A percentile compares a stretch with the other conserved stretches of the same genome.
Conservation (phyloP, 2,329 filamentous ascomycete genomes). For the Cladophialophora bantiana region DNA sequence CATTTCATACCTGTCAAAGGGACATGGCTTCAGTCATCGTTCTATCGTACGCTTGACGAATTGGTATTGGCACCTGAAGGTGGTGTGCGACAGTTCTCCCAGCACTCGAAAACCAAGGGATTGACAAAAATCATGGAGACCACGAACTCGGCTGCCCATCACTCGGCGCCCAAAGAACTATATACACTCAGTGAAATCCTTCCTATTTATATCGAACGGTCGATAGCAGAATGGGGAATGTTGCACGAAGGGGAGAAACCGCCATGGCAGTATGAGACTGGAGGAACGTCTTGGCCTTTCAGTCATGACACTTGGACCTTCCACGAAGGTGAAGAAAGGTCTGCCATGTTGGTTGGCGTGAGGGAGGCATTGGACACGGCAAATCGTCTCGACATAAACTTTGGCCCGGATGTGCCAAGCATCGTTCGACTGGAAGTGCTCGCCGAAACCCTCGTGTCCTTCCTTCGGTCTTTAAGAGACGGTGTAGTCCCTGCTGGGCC, state of each 20-base stretch:
- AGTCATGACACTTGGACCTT: slow-evolving; percentile 58
- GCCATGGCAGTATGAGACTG: slow-evolving; percentile 61
- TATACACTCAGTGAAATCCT: slow-evolving; percentile 87
- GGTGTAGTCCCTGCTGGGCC: slow-evolving; percentile 75
- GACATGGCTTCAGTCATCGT: slow-evolving; percentile 79
- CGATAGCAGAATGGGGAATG: slow-evolving; percentile 70
- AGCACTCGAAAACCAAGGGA: slow-evolving; percentile 53
- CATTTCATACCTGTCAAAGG: slow-evolving; percentile 87
- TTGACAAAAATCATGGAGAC: slow-evolving; percentile 26
- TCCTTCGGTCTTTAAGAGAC: slow-evolving; percentile 76
- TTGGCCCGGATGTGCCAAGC: slow-evolving; percentile 69
- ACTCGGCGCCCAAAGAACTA: slow-evolving; percentile 85
- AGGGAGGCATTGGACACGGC: slow-evolving; percentile 77
- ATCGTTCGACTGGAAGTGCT: slow-evolving; percentile 77
- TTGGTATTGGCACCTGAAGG: slow-evolving; percentile 82
- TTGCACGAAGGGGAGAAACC: slow-evolving; percentile 53
- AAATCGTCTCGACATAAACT: slow-evolving; percentile 63
- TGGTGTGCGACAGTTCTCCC: slow-evolving; percentile 71
- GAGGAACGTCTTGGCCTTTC: slow-evolving; percentile 65
- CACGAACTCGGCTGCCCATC: slow-evolving; percentile 50
- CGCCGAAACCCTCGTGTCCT: slow-evolving; percentile 73
- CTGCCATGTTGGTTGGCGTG: slow-evolving; percentile 53
- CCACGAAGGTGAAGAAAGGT: slow-evolving; percentile 50
- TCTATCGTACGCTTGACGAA: slow-evolving; percentile 86
- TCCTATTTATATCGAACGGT: slow-evolving; percentile 64